phyloP scores from a whole-genome alignment of 164 flowering plant genomes.

The Magnolia kwangsiensis region DNA sequence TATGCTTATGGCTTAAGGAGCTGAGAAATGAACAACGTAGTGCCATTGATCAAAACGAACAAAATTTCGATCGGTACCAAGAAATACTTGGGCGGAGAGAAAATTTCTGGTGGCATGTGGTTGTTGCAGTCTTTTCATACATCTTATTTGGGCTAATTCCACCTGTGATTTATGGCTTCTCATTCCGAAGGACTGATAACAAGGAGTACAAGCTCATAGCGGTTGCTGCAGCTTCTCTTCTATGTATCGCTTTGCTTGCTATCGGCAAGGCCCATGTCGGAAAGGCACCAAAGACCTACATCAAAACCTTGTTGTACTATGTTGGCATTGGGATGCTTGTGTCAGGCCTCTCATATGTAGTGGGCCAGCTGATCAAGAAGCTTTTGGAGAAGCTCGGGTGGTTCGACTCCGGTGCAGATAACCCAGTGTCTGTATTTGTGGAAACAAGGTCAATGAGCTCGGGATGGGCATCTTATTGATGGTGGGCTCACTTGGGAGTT shows the following conservation, averaged over 20 bases:
- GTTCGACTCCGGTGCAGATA: conserved; percentile 13
- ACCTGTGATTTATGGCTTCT: conserved; percentile 42
- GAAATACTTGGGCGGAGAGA: conserved; percentile 50
- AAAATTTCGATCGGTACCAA: conserved; percentile 39
- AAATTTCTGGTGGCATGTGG: conserved; percentile 43
- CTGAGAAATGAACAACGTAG: conserved; percentile 35
- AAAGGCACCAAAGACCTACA: conserved; percentile 24
- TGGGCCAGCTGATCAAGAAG: conserved; percentile 25
- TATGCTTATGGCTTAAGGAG: conserved; percentile 50
- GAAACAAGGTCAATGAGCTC: conserved; percentile 3
- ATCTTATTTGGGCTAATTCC: conserved; percentile 52
- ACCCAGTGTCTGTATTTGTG: background rate
- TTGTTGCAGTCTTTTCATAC: conserved; percentile 50
- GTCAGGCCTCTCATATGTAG: conserved; percentile 36
- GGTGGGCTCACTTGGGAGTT: background rate
- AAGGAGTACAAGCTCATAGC: conserved; percentile 39
- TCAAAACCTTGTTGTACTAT: conserved; percentile 28
- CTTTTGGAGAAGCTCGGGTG: conserved; percentile 28
- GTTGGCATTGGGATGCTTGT: conserved; percentile 17
- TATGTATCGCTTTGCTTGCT: conserved; percentile 43
- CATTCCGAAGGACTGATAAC: conserved; percentile 35
- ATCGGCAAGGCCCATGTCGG: conserved; percentile 30
- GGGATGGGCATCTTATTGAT: conserved; percentile 13
- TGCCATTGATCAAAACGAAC: conserved; percentile 11
- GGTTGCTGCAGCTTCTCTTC: conserved; percentile 40